Conservation (phyloP, 371 early-diverging fungal species). For the Apophysomyces ossiformis region DNA sequence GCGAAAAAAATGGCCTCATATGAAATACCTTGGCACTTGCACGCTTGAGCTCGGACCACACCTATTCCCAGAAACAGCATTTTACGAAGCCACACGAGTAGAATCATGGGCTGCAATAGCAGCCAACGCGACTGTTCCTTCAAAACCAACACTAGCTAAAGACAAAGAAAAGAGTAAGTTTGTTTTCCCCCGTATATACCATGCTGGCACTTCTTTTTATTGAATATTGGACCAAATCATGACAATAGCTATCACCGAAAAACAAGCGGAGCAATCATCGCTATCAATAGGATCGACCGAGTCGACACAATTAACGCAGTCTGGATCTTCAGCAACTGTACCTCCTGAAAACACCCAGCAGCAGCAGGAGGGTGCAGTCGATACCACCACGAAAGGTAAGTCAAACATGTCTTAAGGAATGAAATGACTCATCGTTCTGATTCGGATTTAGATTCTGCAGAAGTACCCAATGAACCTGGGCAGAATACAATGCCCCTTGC, state of each 20-base stretch:
- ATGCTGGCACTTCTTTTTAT: too few species aligned
- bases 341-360: not conserved
- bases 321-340: not conserved
- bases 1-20: constrained; percentile 49
- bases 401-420: not conserved
- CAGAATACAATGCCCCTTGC: not conserved
- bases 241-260: too few species aligned
- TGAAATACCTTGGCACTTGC: constrained; percentile 40
- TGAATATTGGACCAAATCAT: too few species aligned
- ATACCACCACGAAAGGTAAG: not conserved
- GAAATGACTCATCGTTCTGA: not conserved
- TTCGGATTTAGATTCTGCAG: not conserved
- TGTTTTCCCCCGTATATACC: not conserved
- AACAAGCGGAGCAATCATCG: not conserved
- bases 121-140: not conserved
- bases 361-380: not conserved
- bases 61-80: constrained; percentile 36
- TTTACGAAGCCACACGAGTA: constrained; percentile 44
- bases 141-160: not conserved
- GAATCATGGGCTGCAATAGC: constrained; percentile 34
- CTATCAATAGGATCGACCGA: too few species aligned
- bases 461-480: not conserved
- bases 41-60: constrained; percentile 49
- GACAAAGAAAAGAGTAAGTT: not conserved
- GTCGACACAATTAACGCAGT: too few species aligned